Evolutionary conservation across 2,329 filamentous ascomycete genomes (phyloP), one percentile per base, ranked within the genome.

Genomic region (Diaporthe aspalathi): DNA sequence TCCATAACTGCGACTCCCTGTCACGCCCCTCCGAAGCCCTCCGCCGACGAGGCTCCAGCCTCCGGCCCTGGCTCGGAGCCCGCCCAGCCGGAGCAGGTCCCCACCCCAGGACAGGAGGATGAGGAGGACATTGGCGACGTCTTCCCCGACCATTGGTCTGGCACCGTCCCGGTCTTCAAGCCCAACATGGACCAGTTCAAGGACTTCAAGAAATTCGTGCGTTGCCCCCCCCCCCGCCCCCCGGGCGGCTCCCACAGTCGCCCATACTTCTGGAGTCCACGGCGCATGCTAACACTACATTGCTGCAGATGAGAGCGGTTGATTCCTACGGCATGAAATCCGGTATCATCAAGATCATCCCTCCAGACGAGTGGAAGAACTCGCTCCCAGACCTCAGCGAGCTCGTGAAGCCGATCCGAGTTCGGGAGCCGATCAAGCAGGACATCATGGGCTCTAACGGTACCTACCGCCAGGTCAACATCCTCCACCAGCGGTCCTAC

Each of bases 301-400:
- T 63, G 54, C 35, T 29, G 35, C 73, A 92, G 89, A 91, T 92
- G 87, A 90, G 91, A 79, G 95, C 94, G 81, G 90, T 99, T 73
- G 94, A 99, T 81, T 90, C 91, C 75, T 97, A 97, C 80, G 96
- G 96, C 77, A 99, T 99, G 96, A 94, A 94, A 82, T 96, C 94
- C 27, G 96, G 96, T 45, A 98, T 99, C 77, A 91, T 98, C 79
- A 98, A 99, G 83, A 92, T 99, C 71, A 92, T 98, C 67, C 95
- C 96, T 35, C 96, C 96, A 0, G 84, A 92, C 77, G 95, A 98
- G 89, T 99, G 96, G 96, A 96, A 89, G 81, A 90, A 95, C 74
- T 87, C 90, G 32, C 90, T 96, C 47, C 93, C 93, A 20, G 85
- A 89, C 47, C 89, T 98, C 73, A 91, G 96, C 78, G 93, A 98